phyloP scores from a whole-genome alignment of 805 yeast genomes.

The Teunomyces cretensis region DNA sequence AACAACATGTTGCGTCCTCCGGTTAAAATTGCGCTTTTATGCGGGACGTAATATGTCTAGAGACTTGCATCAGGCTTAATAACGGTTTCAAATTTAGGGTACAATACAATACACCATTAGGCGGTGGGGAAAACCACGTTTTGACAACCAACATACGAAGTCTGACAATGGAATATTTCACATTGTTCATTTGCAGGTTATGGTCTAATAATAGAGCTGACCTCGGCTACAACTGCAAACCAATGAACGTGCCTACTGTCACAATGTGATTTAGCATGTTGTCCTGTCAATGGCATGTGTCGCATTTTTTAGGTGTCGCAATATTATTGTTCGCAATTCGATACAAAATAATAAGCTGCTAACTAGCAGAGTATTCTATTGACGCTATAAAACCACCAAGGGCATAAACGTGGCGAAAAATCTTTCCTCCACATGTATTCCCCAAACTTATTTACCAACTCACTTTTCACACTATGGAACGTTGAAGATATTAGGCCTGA shows the following conservation, averaged over 20 bases:
- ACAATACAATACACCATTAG: background rate
- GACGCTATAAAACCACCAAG: background rate
- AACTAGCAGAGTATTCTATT: background rate
- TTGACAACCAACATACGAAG: background rate
- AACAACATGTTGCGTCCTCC: background rate
- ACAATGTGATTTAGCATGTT: no score
- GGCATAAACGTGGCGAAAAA: background rate
- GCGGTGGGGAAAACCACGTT: background rate
- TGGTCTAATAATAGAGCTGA: no score
- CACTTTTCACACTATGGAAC: slow-evolving; percentile 47
- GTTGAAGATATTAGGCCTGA: slow-evolving; percentile 2
- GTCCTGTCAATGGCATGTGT: no score
- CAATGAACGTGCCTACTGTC: no score
- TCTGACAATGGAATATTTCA: no score
- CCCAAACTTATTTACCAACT: slow-evolving; percentile 47
- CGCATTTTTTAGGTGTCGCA: no score
- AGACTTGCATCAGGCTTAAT: background rate
- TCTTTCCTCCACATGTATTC: slow-evolving; percentile 37
- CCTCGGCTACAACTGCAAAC: no score
- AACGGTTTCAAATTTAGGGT: no score
- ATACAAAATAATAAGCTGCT: no score
- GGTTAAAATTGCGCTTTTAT: background rate
- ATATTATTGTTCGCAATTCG: no score
- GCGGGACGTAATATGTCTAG: background rate
- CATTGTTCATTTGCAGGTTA: no score